A percentile compares a stretch with the other conserved stretches of the same genome.
Conservation (phyloP, 2,329 filamentous ascomycete genomes). For the Paecilomyces sp. region DNA sequence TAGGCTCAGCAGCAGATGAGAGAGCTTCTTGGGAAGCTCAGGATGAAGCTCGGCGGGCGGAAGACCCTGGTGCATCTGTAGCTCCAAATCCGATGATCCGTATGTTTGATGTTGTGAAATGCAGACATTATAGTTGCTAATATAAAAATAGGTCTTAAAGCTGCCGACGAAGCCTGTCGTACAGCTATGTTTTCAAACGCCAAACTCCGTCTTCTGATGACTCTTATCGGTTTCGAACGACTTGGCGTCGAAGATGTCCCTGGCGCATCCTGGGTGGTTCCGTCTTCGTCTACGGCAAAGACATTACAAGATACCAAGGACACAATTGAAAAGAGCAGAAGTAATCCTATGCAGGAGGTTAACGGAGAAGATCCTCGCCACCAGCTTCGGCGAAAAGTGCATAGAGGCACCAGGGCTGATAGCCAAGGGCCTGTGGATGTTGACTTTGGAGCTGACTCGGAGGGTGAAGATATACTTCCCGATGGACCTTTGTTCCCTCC, state of each 20-base stretch:
- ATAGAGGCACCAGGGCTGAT: conserved; percentile 31
- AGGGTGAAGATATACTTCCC: conserved; percentile 52
- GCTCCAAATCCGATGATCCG: conserved; percentile 28
- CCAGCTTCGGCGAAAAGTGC: conserved; percentile 64
- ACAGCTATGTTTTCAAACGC: conserved; percentile 83
- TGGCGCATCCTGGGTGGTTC: conserved; percentile 73
- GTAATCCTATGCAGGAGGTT: conserved; percentile 69
- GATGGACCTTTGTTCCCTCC: conserved; percentile 61
- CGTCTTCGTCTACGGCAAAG: conserved; percentile 56
- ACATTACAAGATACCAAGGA: conserved; percentile 63
- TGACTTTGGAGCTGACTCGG: conserved; percentile 63
- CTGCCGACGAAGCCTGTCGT: conserved; percentile 60
- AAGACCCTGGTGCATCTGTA: conserved; percentile 21
- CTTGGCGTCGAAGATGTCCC: conserved; percentile 61
- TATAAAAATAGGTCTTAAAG: conserved; percentile 46
- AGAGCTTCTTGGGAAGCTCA: conserved; percentile 71
- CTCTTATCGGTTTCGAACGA: conserved; percentile 62
- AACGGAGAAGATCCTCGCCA: conserved; percentile 68
- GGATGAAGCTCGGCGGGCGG: conserved; percentile 52
- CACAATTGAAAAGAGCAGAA: conserved; percentile 69
- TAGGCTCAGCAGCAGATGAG: conserved; percentile 63
- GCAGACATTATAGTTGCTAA: conserved; percentile 12
- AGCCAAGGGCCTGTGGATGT: conserved; percentile 38
- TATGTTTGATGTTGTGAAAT: conserved; percentile 32
- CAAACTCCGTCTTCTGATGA: conserved; percentile 78